A percentile compares a stretch with the other conserved stretches of the same genome.
These are phyloP conservation scores for Pythium brachiatum DNA, from an alignment of 352 stramenopile species.

Conservation along the genomic window DNA sequence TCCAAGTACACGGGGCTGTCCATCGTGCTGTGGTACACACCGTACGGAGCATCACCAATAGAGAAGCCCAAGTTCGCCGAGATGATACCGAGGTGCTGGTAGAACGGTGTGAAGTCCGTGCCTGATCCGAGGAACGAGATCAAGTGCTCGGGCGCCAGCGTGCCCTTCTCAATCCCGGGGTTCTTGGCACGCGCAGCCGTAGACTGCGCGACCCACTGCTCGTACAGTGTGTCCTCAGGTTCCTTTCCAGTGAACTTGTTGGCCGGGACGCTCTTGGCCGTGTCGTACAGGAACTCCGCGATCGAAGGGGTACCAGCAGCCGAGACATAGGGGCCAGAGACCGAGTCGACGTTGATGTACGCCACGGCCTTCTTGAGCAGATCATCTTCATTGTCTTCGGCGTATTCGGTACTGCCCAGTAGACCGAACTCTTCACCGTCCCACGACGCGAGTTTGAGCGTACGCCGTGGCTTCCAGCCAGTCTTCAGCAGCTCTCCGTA, in stretches of 20 bases:
- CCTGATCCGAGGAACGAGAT: conserved; percentile 66
- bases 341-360: conserved; percentile 85
- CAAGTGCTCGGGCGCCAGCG: conserved; percentile 46
- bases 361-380: conserved; percentile 54
- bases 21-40: background rate
- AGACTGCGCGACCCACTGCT: conserved; percentile 31
- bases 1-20: background rate
- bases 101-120: conserved; percentile 81
- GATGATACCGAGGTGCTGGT: conserved; percentile 84
- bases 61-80: conserved; percentile 55
- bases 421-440: conserved; percentile 85
- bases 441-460: conserved; percentile 80
- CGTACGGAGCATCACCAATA: background rate
- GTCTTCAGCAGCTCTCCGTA: conserved; percentile 54
- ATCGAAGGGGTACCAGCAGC: conserved; percentile 66
- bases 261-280: conserved; percentile 48
- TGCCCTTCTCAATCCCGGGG: conserved; percentile 26
- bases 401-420: conserved; percentile 79
- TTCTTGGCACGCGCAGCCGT: background rate
- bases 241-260: conserved; percentile 33
- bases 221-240: conserved; percentile 31
- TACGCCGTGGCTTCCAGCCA: conserved; percentile 68
- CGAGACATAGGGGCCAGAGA: conserved; percentile 47
- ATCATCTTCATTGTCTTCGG: conserved; percentile 51
- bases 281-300: conserved; percentile 46